Base-by-base conservation (phyloP, 208 protist species). In the Trypanosoma avium region DNA sequence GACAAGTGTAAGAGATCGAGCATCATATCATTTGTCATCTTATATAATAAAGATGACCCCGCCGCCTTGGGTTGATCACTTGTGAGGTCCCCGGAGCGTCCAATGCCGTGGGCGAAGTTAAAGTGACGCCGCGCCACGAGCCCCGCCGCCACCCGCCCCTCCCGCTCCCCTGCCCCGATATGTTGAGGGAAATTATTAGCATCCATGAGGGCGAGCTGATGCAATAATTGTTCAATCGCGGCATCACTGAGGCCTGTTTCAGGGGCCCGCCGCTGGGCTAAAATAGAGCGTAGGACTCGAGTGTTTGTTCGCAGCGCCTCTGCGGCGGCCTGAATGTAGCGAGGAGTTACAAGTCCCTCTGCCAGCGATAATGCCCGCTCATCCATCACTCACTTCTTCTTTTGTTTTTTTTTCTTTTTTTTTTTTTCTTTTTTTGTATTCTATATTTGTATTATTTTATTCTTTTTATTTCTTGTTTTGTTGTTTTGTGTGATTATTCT, bases 41-140 rank as follows among this genome's bases (percentile, higher is more conserved):
- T 69, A 57, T 90, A 82, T 24, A 99, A 29, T 4, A 99, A 69
- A 27, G 95, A 98, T 7, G 95, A 98, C 0, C 98, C 98, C 2
- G 97, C 97, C 5, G 98, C 98, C 73, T 99, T 99, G 7, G 98
- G 98, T 79, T 99, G 98, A 36, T 94, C 84, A 30, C 85, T 94
- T 6, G 73, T 78, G 22, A 99, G 61, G 72, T 99, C 97, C 24
- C 97, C 98, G 26, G 82, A 97, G 17, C 98, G 85, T 30, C 98
- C 98, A 29, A 99, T 92, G 36, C 98, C 98, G 75, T 99, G 98
- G 19, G 81, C 66, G 40, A 99, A 59, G 54, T 76, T 32, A 69
- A 85, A 98, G 68, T 98, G 77, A 6, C 97, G 84, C 15, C 57
- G 43, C 21, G 61, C 52, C 17, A 99, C 97, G 0, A 99, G 64